A percentile compares a stretch with the other conserved stretches of the same genome.
Conservation (phyloP, 2,329 filamentous ascomycete genomes). For the Colletotrichum brevisporum region DNA sequence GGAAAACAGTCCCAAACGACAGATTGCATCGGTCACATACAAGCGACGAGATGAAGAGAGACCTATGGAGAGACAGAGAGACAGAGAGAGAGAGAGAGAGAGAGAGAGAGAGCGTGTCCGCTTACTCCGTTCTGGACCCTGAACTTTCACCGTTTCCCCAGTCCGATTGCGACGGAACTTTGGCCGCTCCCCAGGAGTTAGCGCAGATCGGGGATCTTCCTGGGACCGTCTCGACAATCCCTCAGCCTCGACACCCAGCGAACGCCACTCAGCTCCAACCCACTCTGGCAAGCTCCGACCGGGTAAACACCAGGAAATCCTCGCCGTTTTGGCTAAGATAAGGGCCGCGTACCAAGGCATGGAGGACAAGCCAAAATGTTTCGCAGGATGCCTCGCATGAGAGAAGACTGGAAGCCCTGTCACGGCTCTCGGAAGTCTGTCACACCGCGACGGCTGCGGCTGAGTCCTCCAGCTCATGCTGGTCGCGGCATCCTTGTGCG, state of each 20-base stretch:
- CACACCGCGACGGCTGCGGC: background rate
- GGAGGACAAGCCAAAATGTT: too few relatives aligned
- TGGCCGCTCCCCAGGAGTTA: constrained; percentile 6
- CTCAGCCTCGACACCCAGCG: constrained; percentile 15
- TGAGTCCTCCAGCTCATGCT: background rate
- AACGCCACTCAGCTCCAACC: constrained; percentile 17
- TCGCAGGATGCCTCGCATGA: too few relatives aligned
- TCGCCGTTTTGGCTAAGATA: too few relatives aligned
- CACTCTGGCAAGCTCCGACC: background rate
- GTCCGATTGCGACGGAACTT: constrained; percentile 21
- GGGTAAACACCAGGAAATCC: background rate
- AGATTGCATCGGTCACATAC: background rate
- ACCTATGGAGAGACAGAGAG: too few relatives aligned
- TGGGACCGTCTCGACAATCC: background rate
- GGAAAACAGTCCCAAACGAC: background rate
- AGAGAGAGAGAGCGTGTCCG: background rate
- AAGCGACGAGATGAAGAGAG: background rate
- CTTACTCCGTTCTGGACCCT: background rate
- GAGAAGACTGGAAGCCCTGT: too few relatives aligned
- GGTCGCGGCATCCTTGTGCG: background rate
- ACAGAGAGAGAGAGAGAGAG: background rate
- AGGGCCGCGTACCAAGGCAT: too few relatives aligned
- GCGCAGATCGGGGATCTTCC: constrained; percentile 19
- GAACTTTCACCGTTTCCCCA: constrained; percentile 10
- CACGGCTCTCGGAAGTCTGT: background rate